Conservation (phyloP, 2,329 filamentous ascomycete genomes). For the Basipetospora chlamydospora region DNA sequence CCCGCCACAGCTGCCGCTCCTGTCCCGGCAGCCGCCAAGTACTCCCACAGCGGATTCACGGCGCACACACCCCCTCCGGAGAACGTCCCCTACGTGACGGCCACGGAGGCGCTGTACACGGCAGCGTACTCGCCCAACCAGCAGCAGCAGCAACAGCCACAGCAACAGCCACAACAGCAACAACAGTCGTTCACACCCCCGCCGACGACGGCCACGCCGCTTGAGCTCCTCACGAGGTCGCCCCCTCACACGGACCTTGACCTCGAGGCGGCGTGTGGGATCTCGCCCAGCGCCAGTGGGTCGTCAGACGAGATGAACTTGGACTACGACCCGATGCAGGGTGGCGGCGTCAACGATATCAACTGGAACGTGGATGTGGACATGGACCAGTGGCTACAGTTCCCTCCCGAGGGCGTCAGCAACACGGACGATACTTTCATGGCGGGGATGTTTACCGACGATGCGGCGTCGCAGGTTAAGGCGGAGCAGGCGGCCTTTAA, state of each 20-base stretch:
- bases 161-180: neutral
- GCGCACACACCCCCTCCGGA: conserved; percentile 41
- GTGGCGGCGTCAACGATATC: conserved; percentile 28
- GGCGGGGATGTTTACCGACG: conserved; percentile 16
- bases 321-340: conserved; percentile 30
- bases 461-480: too few species aligned
- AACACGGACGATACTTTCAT: conserved; percentile 22
- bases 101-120: conserved; percentile 23
- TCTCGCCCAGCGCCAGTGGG: conserved; percentile 31
- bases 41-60: conserved; percentile 9
- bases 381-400: conserved; percentile 45
- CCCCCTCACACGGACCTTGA: conserved; percentile 29
- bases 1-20: conserved; percentile 20
- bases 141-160: too few species aligned
- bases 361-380: conserved; percentile 44
- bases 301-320: conserved; percentile 26
- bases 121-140: conserved; percentile 10
- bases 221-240: conserved; percentile 12
- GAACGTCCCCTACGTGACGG: conserved; percentile 27
- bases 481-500: too few species aligned
- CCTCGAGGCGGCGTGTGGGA: conserved; percentile 20
- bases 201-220: neutral
- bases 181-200: neutral
- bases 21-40: conserved; percentile 19
- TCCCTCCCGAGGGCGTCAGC: conserved; percentile 33